These are phyloP conservation scores for Chionographis japonica DNA, from an alignment of 106 monocot species.

Conservation along the genomic window DNA sequence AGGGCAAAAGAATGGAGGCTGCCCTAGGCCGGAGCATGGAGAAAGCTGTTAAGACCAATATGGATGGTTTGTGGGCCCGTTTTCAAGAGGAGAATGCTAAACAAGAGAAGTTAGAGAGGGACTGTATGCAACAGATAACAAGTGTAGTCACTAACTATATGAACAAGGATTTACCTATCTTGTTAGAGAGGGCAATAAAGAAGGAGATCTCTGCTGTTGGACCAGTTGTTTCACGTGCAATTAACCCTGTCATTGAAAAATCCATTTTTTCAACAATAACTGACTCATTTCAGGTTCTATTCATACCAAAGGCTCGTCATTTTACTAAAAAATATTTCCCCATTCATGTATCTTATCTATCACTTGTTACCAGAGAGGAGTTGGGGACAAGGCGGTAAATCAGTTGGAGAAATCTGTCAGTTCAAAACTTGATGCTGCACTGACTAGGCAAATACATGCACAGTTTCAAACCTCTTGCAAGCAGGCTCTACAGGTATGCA, in stretches of 20 bases:
- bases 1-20: slow-evolving; percentile 72
- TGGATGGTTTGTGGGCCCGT: slow-evolving; percentile 76
- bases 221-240: slow-evolving; percentile 52
- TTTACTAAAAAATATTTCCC: background rate
- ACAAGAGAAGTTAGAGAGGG: slow-evolving; percentile 69
- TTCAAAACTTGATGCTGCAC: slow-evolving; percentile 77
- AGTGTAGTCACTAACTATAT: slow-evolving; percentile 54
- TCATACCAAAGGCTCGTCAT: background rate
- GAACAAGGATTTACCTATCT: slow-evolving; percentile 71
- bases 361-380: slow-evolving; percentile 52
- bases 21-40: slow-evolving; percentile 83
- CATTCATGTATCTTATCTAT: too few species aligned
- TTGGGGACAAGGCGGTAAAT: slow-evolving; percentile 76
- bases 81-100: slow-evolving; percentile 77
- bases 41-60: slow-evolving; percentile 72
- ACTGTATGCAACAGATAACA: slow-evolving; percentile 66
- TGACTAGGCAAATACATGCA: slow-evolving; percentile 80
- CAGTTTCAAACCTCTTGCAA: slow-evolving; percentile 93
- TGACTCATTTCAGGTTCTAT: slow-evolving; percentile 83
- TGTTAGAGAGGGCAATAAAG: slow-evolving; percentile 67
- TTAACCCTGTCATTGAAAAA: slow-evolving; percentile 73
- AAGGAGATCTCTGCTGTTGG: slow-evolving; percentile 68
- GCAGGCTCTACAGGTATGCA: slow-evolving; percentile 78
- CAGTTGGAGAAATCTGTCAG: slow-evolving; percentile 82
- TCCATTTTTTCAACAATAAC: slow-evolving; percentile 62